A percentile compares a stretch with the other conserved stretches of the same genome.
phyloP scores from a whole-genome alignment of 805 yeast species.

The Candida quercuum region DNA sequence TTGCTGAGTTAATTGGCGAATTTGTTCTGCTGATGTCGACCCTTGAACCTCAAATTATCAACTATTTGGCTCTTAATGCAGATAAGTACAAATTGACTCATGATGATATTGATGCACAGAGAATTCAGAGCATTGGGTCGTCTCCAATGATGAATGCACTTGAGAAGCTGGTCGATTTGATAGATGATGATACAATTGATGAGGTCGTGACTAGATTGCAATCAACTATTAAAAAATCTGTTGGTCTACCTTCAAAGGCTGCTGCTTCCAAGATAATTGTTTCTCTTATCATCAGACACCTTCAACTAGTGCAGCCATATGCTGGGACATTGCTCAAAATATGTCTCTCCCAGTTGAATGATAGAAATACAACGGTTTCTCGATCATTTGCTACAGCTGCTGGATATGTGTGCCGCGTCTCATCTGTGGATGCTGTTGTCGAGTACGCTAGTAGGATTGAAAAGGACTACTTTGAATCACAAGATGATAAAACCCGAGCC shows the following conservation, averaged over 20 bases:
- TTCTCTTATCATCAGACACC: conserved; percentile 53
- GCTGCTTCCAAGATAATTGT: conserved; percentile 75
- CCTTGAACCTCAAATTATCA: conserved; percentile 85
- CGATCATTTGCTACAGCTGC: conserved; percentile 74
- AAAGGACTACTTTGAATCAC: conserved; percentile 53
- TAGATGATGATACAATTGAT: conserved; percentile 39
- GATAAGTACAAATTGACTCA: conserved; percentile 74
- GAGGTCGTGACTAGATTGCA: conserved; percentile 44
- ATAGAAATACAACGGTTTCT: conserved; percentile 67
- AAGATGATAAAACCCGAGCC: conserved; percentile 40
- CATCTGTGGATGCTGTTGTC: conserved; percentile 45
- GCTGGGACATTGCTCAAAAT: conserved; percentile 60
- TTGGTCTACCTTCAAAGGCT: conserved; percentile 89
- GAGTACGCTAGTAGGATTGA: conserved; percentile 48
- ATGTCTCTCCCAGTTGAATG: conserved; percentile 55
- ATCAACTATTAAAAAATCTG: conserved; percentile 56
- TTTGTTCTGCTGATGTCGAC: conserved; percentile 73
- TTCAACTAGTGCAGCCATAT: conserved; percentile 37
- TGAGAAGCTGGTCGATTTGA: conserved; percentile 57
- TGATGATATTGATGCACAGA: conserved; percentile 69
- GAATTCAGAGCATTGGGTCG: conserved; percentile 64
- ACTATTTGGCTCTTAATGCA: conserved; percentile 82
- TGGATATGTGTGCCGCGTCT: conserved; percentile 69
- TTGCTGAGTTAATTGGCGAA: conserved; percentile 64
- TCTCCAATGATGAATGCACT: conserved; percentile 90